Evolutionary conservation across 257 asterid species (phyloP).

Genomic region (Forsythia suspensa): DNA sequence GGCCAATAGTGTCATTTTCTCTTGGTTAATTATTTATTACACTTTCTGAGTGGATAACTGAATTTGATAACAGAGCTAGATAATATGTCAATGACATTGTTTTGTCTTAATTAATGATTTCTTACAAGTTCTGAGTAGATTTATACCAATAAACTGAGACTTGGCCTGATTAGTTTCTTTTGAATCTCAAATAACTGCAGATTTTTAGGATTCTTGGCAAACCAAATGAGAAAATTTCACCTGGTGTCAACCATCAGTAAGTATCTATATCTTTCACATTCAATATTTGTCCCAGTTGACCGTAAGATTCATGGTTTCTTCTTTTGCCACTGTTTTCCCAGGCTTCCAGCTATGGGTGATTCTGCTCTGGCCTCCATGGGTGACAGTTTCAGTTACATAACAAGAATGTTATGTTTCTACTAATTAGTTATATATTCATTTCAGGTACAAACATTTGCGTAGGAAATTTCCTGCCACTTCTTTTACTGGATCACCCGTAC

Average conservation of each 20-base stretch:
- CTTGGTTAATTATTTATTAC: not conserved
- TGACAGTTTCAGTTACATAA: slow-evolving; percentile 44
- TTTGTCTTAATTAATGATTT: not conserved
- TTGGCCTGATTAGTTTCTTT: not conserved
- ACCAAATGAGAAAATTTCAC: slow-evolving; percentile 47
- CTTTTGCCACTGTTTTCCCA: slow-evolving; percentile 52
- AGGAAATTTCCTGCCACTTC: slow-evolving; percentile 65
- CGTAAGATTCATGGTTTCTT: slow-evolving; percentile 26
- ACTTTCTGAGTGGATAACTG: not conserved
- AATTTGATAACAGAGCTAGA: not conserved
- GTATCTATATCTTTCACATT: slow-evolving; percentile 25
- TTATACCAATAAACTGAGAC: not conserved
- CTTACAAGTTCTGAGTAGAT: not conserved
- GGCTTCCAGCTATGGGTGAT: slow-evolving; percentile 60
- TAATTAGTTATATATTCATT: slow-evolving; percentile 41
- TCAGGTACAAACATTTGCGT: slow-evolving; percentile 75
- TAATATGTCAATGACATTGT: too few relatives aligned
- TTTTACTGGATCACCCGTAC: slow-evolving; percentile 72
- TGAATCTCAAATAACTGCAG: slow-evolving; percentile 23
- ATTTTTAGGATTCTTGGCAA: slow-evolving; percentile 44
- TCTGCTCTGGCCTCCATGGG: slow-evolving; percentile 67
- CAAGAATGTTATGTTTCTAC: slow-evolving; percentile 38
- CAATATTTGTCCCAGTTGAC: not conserved
- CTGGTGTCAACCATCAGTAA: slow-evolving; percentile 46
- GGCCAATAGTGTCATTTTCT: not conserved